Evolutionary conservation across 805 yeast species (phyloP).

Genomic region (Blastobotrys mokoenaii): DNA sequence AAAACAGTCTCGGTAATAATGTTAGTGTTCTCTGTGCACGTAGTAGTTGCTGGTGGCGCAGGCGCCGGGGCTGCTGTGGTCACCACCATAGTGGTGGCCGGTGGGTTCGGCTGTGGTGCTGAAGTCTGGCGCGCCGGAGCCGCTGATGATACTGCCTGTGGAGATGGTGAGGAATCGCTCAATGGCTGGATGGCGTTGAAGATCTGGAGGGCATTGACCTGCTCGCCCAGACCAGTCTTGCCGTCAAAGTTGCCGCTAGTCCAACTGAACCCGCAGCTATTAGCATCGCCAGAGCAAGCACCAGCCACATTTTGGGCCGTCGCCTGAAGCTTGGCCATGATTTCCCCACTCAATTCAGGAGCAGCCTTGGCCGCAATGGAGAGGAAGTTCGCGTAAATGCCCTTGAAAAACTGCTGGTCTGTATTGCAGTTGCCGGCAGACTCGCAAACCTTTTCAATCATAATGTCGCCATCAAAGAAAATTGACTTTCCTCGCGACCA

Average conservation of each 20-base stretch:
- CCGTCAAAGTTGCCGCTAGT: slow-evolving; percentile 52
- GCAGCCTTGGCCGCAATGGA: slow-evolving; percentile 55
- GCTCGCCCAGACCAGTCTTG: slow-evolving; percentile 73
- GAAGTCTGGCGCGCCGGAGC: too few species aligned
- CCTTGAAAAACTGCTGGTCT: slow-evolving; percentile 71
- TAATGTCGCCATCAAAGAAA: slow-evolving; percentile 42
- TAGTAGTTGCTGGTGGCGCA: too few species aligned
- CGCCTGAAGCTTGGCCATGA: slow-evolving; percentile 38
- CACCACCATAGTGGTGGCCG: too few species aligned
- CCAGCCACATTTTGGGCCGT: slow-evolving; percentile 66
- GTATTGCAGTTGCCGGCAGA: slow-evolving; percentile 45
- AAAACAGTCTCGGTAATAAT: too few species aligned
- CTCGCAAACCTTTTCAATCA: slow-evolving; percentile 71
- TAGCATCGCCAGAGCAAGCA: slow-evolving; percentile 76
- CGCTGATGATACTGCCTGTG: too few species aligned
- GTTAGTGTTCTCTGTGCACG: too few species aligned
- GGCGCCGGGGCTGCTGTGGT: too few species aligned
- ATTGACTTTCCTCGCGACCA: slow-evolving; percentile 29
- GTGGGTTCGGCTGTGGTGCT: too few species aligned
- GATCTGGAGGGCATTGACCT: slow-evolving; percentile 65
- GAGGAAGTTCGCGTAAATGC: slow-evolving; percentile 55
- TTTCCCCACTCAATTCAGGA: slow-evolving; percentile 42
- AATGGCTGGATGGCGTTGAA: slow-evolving; percentile 27
- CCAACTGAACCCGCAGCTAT: slow-evolving; percentile 81
- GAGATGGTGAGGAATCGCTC: too few species aligned